A percentile compares a stretch with the other conserved stretches of the same genome.
Evolutionary conservation across 352 stramenopile genomes (phyloP).

Genomic region (Plasmopara viticola): DNA sequence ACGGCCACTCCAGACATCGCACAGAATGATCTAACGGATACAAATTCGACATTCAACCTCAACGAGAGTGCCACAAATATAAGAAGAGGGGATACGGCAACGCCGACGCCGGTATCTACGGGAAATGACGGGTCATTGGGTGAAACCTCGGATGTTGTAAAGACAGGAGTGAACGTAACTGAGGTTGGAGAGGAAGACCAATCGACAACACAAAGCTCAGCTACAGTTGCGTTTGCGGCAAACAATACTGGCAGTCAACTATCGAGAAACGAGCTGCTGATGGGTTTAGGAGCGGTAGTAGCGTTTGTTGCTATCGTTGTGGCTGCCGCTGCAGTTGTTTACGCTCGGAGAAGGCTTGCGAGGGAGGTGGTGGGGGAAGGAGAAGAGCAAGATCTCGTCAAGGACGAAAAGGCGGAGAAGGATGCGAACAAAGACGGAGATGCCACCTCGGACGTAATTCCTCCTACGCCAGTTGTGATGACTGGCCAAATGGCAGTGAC

Average conservation of each 20-base stretch:
- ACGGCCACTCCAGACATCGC: neutral
- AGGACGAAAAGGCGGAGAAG: slow-evolving; percentile 6
- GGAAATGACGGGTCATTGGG: slow-evolving; percentile 10
- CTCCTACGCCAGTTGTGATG: slow-evolving; percentile 15
- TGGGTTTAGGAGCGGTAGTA: slow-evolving; percentile 13
- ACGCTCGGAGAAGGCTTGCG: slow-evolving; percentile 14
- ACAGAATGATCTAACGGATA: neutral
- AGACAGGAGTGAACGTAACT: slow-evolving; percentile 1
- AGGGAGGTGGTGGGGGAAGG: slow-evolving; percentile 7
- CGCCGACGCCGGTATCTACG: slow-evolving; percentile 1
- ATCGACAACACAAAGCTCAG: slow-evolving; percentile 1
- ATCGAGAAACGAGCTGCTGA: slow-evolving; percentile 10
- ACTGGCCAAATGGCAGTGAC: slow-evolving; percentile 13
- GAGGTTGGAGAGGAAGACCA: slow-evolving; percentile 14
- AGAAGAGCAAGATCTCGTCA: slow-evolving; percentile 3
- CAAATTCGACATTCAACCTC: neutral
- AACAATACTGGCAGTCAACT: slow-evolving; percentile 2
- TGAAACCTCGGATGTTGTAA: slow-evolving; percentile 1
- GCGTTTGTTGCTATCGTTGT: slow-evolving; percentile 19
- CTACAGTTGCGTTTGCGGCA: slow-evolving; percentile 9
- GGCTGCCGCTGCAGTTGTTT: slow-evolving; percentile 12
- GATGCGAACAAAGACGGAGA: slow-evolving; percentile 6
- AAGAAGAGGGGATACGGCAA: slow-evolving; percentile 6
- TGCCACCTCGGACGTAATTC: slow-evolving; percentile 1
- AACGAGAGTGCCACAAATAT: slow-evolving; percentile 5